Evolutionary conservation across 768 basidiomycete genomes (phyloP).

Genomic region (Russula brevipes): DNA sequence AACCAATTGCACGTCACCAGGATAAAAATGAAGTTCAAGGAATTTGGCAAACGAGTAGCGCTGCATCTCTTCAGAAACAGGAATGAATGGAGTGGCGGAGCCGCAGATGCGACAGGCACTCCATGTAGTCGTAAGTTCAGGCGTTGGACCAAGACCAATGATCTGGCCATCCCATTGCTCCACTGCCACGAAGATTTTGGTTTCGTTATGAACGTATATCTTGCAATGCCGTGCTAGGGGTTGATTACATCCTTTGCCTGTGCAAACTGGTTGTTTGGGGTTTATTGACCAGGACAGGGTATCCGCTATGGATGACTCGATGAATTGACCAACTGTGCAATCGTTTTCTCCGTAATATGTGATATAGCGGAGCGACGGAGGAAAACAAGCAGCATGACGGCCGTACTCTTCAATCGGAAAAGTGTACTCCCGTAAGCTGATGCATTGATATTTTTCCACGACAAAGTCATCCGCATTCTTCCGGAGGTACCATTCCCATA

Average conservation of each 20-base stretch:
- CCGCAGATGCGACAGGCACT: conserved; percentile 77
- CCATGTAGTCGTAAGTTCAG: conserved; percentile 86
- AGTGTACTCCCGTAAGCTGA: conserved; percentile 73
- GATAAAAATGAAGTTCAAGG: conserved; percentile 94
- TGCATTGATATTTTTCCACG: conserved; percentile 89
- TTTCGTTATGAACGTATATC: conserved; percentile 87
- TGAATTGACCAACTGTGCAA: conserved; percentile 87
- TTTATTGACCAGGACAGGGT: conserved; percentile 65
- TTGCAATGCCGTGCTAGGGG: conserved; percentile 79
- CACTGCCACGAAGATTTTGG: conserved; percentile 74
- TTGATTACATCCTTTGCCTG: conserved; percentile 79
- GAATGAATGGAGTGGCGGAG: conserved; percentile 80
- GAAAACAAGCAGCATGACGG: conserved; percentile 68
- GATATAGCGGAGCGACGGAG: conserved; percentile 66
- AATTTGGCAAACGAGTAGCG: conserved; percentile 94
- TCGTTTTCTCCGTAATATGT: conserved; percentile 93
- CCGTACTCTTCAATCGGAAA: conserved; percentile 70
- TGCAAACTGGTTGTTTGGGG: conserved; percentile 65
- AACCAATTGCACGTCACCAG: conserved; percentile 77
- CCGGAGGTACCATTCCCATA: conserved; percentile 94
- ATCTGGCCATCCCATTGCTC: conserved; percentile 86
- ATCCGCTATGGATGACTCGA: conserved; percentile 72
- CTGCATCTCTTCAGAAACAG: conserved; percentile 87
- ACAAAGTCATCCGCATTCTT: conserved; percentile 83
- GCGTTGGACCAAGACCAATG: conserved; percentile 53